Evolutionary conservation across 2,329 filamentous ascomycete genomes (phyloP), one percentile per base, ranked within the genome.

Genomic region (Elsinoe australis): DNA sequence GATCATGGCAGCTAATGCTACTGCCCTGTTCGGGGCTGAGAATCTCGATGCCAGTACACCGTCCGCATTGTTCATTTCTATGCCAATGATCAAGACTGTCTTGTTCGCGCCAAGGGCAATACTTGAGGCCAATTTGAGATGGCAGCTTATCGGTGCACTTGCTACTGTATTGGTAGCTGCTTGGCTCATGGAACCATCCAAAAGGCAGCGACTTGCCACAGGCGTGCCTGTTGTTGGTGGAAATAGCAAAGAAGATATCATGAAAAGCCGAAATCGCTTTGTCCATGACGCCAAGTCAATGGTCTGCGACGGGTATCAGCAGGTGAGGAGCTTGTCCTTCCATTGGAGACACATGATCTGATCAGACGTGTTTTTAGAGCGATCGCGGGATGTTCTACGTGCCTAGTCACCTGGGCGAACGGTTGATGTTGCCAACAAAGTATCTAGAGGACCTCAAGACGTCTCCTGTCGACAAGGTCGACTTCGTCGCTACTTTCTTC

Each of bases 401-500:
- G 2, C 59, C 58, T 1, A 59, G 55, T 26, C 56, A 54, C 2
- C 41, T 58, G 3, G 58, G 59, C 3, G 58, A 62, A 33, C 52
- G 60, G 1, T 49, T 62, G 34, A 60, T 62, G 56, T 38, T 62
- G 31, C 60, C 59, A 3, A 38, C 52, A 17, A 56, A 53, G 33
- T 58, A 60, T 49, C 48, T 61, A 3, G 56, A 61, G 10, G 60
- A 62, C 24, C 26, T 62, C 21, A 61, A 61, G 46, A 53, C 54
- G 1, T 53, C 54, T 5, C 57, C 58, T 2, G 32, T 56, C 2
- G 52, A 59, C 19, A 47, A 60, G 22, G 55, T 60, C 9, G 59
- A 62, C 33, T 61, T 62, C 22, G 55, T 59, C 1, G 57, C 49
- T 17, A 59, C 57, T 0, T 61, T 51, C 34, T 31, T 47, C 14